Conservation (phyloP, 257 asterid species). For the Nicotiana obtusifolia region DNA sequence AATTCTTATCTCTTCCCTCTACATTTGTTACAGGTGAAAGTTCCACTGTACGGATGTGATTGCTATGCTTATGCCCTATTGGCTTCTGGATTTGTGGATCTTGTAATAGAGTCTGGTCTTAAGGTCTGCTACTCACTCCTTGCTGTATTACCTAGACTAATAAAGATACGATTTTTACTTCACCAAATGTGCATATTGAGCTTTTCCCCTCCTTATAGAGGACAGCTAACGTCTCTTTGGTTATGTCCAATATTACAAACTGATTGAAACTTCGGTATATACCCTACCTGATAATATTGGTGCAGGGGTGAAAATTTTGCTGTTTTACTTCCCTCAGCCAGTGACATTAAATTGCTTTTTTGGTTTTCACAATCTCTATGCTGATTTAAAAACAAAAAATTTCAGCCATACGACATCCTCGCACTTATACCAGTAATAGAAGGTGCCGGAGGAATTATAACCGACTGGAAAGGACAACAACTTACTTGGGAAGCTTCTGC, state of each 20-base stretch:
- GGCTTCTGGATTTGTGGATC: conserved; percentile 89
- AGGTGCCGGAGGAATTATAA: conserved; percentile 89
- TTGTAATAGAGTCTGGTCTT: conserved; percentile 90
- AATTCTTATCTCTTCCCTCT: not conserved
- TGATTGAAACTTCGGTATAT: not conserved
- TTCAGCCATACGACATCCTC: conserved; percentile 96
- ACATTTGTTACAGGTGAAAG: conserved; percentile 63
- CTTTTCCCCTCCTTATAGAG: not conserved
- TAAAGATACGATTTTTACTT: not conserved
- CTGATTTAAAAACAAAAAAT: not conserved
- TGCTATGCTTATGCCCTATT: conserved; percentile 95
- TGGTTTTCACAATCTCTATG: not conserved
- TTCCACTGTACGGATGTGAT: conserved; percentile 95
- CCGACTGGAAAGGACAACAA: conserved; percentile 75
- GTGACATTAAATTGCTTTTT: not conserved
- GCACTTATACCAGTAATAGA: conserved; percentile 88
- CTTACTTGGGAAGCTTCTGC: conserved; percentile 87
- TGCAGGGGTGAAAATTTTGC: not conserved
- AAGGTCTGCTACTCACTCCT: conserved; percentile 44
- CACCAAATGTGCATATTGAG: not conserved
- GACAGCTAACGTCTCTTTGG: not conserved
- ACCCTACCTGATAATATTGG: not conserved
- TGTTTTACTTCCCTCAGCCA: not conserved
- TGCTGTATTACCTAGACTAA: not conserved
- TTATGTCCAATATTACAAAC: not conserved